phyloP scores from a whole-genome alignment of 192 early-diverging fungal species.

The Backusella psychrophila region DNA sequence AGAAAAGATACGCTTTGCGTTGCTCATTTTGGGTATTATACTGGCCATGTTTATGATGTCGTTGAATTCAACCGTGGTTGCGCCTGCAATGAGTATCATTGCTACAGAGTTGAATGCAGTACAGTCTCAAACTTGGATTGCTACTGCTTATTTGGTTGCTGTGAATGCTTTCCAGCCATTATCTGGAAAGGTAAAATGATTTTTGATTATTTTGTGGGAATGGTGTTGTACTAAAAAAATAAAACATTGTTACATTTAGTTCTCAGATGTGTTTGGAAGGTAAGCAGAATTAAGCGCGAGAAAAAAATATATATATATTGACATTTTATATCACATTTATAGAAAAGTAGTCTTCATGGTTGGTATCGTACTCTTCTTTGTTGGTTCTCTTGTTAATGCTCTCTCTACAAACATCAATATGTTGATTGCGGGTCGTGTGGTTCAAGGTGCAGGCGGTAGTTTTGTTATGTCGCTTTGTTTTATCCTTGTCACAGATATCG shows the following conservation, averaged over 20 bases:
- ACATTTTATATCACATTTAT: neutral
- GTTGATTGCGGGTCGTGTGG: conserved; percentile 63
- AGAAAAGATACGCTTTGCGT: neutral
- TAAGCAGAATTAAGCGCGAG: neutral
- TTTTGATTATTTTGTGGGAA: neutral
- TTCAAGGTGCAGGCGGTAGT: conserved; percentile 63
- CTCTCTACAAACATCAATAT: conserved; percentile 59
- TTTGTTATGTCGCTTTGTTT: conserved; percentile 60
- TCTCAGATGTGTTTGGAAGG: conserved; percentile 38
- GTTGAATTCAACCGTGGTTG: conserved; percentile 32
- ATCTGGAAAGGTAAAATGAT: conserved; percentile 19
- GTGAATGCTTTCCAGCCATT: conserved; percentile 32
- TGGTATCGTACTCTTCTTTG: conserved; percentile 28
- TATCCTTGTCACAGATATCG: conserved; percentile 70
- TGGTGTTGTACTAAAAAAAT: neutral
- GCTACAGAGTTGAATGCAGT: conserved; percentile 24
- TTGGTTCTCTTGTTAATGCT: conserved; percentile 58
- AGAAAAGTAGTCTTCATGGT: conserved; percentile 27
- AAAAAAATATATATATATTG: neutral
- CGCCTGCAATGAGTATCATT: conserved; percentile 37
- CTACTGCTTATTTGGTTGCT: conserved; percentile 33
- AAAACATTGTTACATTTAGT: conserved; percentile 8
- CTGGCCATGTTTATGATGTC: conserved; percentile 35
- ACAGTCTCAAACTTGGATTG: conserved; percentile 30
- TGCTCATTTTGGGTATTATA: conserved; percentile 15